Base-by-base conservation (phyloP, 352 stramenopile species). In the Hyaloperonospora brassicae region DNA sequence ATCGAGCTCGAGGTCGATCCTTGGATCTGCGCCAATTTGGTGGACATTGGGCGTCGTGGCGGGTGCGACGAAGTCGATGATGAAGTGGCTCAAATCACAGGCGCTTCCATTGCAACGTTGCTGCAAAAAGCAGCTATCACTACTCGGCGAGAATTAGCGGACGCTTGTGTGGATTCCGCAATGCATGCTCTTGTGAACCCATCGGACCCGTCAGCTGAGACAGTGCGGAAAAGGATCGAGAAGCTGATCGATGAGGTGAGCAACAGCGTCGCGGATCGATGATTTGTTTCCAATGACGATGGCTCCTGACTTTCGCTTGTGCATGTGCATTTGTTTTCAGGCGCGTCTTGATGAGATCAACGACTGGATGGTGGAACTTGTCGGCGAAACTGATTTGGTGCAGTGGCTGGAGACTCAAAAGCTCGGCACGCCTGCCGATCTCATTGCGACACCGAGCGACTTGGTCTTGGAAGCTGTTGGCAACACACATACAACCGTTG, bases 291-390 rank as follows among this genome's bases (percentile, higher is more conserved):
- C 17, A 17, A 17, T 57, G 22, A 44, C 17, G 30, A 35, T 39
- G 8, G 25, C 22, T 38, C 5, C 51, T 34, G 30, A 53, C 35
- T 8, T 34, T 4, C 31, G 48, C 35, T 47, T 31, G 8, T 41
- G 11, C 31, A 27, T 61, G 36, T 65, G 21, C 52, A 42, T 49
- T 44, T 41, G 27, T 10, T 64, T 17, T 17, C 17, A 89, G 67
- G 81, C 80, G 6, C 73, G 81, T 34, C 62, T 89, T 44, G 74
- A 92, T 47, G 76, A 91, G 61, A 61, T 94, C 22, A 89, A 94
- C 54, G 82, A 92, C 50, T 64, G 73, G 44, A 89, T 94, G 69
- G 40, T 49, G 38, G 76, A 94, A 50, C 73, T 92, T 41, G 59
- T 89, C 10, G 71, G 73, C 21, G 67, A 86, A 5, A 14, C 38